Conservation (phyloP, 2,329 filamentous ascomycete genomes). For the Tolypocladium ovalisporum region DNA sequence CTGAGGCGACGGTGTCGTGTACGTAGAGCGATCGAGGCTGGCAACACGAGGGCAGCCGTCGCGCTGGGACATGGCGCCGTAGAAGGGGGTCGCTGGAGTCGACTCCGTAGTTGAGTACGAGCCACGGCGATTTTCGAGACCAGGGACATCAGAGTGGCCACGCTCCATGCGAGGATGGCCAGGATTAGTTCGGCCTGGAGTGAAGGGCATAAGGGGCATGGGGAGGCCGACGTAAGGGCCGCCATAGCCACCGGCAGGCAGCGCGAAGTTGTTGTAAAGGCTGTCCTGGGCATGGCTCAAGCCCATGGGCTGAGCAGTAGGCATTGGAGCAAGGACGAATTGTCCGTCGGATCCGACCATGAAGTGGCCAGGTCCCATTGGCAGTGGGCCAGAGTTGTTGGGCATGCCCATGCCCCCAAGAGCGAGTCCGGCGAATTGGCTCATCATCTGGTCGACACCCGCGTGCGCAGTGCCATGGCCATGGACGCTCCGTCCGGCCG, state of each 20-base stretch:
- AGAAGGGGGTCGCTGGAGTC: constrained; percentile 54
- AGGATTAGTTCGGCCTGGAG: constrained; percentile 35
- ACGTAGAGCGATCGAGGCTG: constrained; percentile 50
- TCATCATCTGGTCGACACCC: constrained; percentile 20
- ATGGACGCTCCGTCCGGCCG: constrained; percentile 16
- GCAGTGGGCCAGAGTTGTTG: constrained; percentile 15
- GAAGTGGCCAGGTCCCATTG: constrained; percentile 24
- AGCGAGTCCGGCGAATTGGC: constrained; percentile 25
- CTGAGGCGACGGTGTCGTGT: constrained; percentile 56
- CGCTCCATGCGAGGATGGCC: constrained; percentile 35
- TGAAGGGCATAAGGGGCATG: constrained; percentile 36
- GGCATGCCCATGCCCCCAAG: constrained; percentile 23
- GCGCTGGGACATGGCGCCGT: constrained; percentile 44
- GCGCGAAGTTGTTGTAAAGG: constrained; percentile 20
- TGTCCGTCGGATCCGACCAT: constrained; percentile 28
- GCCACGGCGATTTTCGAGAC: constrained; percentile 53
- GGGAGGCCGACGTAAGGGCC: constrained; percentile 25
- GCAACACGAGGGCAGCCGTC: constrained; percentile 50
- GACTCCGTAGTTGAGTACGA: constrained; percentile 61
- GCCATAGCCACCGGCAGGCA: constrained; percentile 21
- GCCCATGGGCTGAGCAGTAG: constrained; percentile 20
- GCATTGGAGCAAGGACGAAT: constrained; percentile 25
- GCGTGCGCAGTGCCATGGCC: constrained; percentile 17
- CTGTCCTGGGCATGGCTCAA: constrained; percentile 22
- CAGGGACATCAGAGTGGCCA: constrained; percentile 44